Base-by-base conservation (phyloP, 2,329 filamentous ascomycete species). In the Aspergillus piperis region DNA sequence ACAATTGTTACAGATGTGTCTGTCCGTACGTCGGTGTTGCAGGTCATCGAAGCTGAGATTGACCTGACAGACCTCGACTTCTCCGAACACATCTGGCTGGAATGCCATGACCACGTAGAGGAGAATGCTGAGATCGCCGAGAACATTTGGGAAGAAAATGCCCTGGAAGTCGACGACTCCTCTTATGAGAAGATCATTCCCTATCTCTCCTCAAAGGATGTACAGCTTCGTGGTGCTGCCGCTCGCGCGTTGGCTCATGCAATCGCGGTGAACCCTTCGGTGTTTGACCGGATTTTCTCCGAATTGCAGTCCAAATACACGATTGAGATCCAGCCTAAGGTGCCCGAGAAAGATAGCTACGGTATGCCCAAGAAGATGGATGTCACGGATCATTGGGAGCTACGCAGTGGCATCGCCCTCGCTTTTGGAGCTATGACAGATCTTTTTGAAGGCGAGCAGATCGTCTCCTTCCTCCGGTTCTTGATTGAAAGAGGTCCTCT, bases 101-200 rank as follows among this genome's bases (percentile, higher is more conserved):
- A 91, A 47, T 94, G 88, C 70, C 93, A 99, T 70, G 95, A 99
- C 66, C 91, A 96, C 68, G 86, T 92, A 19, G 86, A 90, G 47
- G 93, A 98, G 73, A 98, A 98, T 69, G 85, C 84, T 8, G 91
- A 92, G 49, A 82, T 96, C 56, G 94, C 90, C 6, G 85, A 83
- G 54, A 90, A 94, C 11, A 96, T 99, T 38, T 99, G 95, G 95
- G 92, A 96, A 70, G 95, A 97, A 71, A 96, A 94, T 72, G 89
- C 86, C 7, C 89, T 98, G 62, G 80, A 89, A 61, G 79, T 94
- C 11, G 84, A 86, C 1, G 79, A 85, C 19, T 82, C 89, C 6
- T 84, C 90, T 8, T 86, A 90, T 7, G 74, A 82, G 59, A 85
- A 83, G 67, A 88, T 93, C 71, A 78, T 96, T 52, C 87, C 88